Evolutionary conservation across 306 rosid genomes (phyloP), one percentile per base, ranked within the genome.

Genomic region (Dryas octopetala): DNA sequence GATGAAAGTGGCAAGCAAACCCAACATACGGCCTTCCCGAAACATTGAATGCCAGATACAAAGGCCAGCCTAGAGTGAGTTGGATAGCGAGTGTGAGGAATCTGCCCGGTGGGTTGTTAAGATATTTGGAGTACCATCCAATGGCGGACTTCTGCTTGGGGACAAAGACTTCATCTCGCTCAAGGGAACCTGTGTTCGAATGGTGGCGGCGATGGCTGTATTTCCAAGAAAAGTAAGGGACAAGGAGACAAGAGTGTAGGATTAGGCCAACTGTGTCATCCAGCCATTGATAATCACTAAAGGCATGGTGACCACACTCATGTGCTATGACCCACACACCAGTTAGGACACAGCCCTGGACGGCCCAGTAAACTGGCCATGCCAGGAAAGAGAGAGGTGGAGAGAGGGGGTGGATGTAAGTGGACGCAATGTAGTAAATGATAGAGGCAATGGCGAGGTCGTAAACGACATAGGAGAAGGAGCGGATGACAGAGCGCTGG

Each of bases 161-260:
- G 71, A 95, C 98, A 80, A 95, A 95, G 63, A 95, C 98, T 77
- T 95, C 98, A 81, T 95, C 98, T 23, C 87, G 78, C 49, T 95
- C 98, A 1, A 95, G 88, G 45, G 98, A 95, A 65, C 89, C 97
- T 0, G 97, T 95, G 78, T 95, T 91, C 41, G 97, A 90, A 74
- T 95, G 98, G 81, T 95, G 98, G 62, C 98, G 92, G 32, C 98
- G 97, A 76, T 95, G 98, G 83, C 98, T 95, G 72, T 91, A 91
- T 62, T 95, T 95, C 98, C 98, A 95, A 14, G 98, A 95, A 78
- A 95, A 95, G 87, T 87, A 95, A 2, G 98, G 98, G 80, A 95
- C 98, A 3, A 95, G 82, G 32, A 95, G 97, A n/a, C 51, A 75
- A 2, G 98, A 95, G 81, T 95, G 98, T 79, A 95, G 93, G 74